Base-by-base conservation (phyloP, 345 rosid genomes). In the Bruguiera gymnorhiza region DNA sequence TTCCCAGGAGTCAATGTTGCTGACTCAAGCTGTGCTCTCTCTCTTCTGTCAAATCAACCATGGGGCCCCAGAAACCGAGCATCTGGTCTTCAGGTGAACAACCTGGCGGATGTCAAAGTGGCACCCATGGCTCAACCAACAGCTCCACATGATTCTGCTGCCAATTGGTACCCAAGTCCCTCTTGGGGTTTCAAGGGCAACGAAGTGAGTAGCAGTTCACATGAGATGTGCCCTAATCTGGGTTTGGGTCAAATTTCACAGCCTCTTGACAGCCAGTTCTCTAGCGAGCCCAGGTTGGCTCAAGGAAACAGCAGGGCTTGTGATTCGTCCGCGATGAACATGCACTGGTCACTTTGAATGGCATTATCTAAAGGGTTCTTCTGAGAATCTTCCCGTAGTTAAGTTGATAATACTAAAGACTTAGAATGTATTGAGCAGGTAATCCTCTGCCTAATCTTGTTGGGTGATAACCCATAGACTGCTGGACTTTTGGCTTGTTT, bases 31-130 rank as follows among this genome's bases (percentile, higher is more conserved):
- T 80, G 97, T 91, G 97, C 97, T 92, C 99, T 92, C 99, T 94
- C 97, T 94, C 97, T 94, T 95, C 98, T 92, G 98, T 95, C 99
- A 92, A 92, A 87, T 79, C 91, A 90, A 82, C 85, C 82, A 73
- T 82, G 86, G 86, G 82, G 80, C 82, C 51, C 86, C 30, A 78
- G 80, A 57, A 74, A 78, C 67, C 84, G 66, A 70, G 61, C 81
- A 57, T 64, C 76, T 43, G 80, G 79, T 78, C 82, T 75, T 58
- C 73, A 65, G 68, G 77, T 70, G 73, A 76, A 53, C 62, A 63
- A 78, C 84, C 64, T 80, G 72, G 60, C 75, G 69, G 63, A 79
- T 73, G 53, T 82, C 24, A 83, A 85, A 13, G 81, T 71, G 50
- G 80, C 81, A 51, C 75, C 89, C 56, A 54, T 81, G 74, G 83